These are phyloP conservation scores for Neolentinus lepideus DNA, from an alignment of 1,284 basidiomycete genomes.

Conservation along the genomic window DNA sequence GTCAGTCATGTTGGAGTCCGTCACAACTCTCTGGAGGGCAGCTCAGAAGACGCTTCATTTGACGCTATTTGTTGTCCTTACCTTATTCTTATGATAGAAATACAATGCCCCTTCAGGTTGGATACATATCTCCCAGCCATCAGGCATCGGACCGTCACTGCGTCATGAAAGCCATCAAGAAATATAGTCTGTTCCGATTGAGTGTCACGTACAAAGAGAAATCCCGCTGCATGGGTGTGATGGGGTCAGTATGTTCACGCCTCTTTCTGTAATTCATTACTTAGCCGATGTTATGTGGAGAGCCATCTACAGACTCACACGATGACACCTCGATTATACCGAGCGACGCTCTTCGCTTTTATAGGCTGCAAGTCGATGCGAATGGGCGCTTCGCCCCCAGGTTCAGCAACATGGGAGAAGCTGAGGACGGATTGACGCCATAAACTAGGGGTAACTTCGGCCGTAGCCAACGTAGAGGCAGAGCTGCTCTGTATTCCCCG, in stretches of 20 bases:
- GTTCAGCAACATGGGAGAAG: background rate
- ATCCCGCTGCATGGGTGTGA: background rate
- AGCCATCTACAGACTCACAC: background rate
- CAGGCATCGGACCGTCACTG: background rate
- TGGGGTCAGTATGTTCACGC: background rate
- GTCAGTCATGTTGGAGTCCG: conserved; percentile 3
- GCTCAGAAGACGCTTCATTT: background rate
- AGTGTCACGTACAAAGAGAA: background rate
- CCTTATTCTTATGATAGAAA: conserved; percentile 6
- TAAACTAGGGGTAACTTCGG: too few relatives aligned
- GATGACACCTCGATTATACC: background rate
- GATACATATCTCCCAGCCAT: conserved; percentile 10
- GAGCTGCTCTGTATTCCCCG: too few relatives aligned
- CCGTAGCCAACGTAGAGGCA: too few relatives aligned
- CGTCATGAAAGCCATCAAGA: background rate
- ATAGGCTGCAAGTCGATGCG: background rate
- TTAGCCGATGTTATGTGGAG: background rate
- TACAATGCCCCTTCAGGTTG: conserved; percentile 18
- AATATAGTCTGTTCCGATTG: background rate
- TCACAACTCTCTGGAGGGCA: conserved; percentile 1
- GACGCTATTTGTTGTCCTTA: background rate
- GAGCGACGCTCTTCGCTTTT: background rate
- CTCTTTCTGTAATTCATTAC: background rate
- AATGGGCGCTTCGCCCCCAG: background rate
- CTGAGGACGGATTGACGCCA: background rate